Evolutionary conservation across 1,284 basidiomycete species (phyloP), one percentile per base, ranked within the genome.

Genomic region (Ustilago lituana): DNA sequence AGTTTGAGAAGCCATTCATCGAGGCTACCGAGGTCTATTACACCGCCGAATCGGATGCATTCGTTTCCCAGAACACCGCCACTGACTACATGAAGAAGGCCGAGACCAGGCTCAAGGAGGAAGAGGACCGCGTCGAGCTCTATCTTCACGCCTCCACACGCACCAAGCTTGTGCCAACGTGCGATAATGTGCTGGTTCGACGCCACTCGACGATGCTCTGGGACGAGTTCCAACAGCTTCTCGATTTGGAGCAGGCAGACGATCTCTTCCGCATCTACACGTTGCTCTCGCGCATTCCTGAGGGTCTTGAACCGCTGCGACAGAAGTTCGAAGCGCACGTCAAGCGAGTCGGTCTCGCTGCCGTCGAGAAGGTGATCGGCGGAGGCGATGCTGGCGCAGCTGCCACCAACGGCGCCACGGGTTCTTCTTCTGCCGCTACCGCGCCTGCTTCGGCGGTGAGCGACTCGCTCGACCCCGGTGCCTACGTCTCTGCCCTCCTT

Each of bases 81-180:
- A 91, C 93, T 22, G 96, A 98, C 83, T 99, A 98, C 84, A 87
- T 99, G 83, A 94, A 91, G 86, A 95, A 94, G 84, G 96, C 93
- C 2, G 94, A 98, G 80, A 89, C 90, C 74, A 88, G 96, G 26
- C 85, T 98, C 57, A 87, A 89, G 60, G 95, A 99, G 83, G 96
- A 99, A 82, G 93, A 95, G 82, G 92, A 95, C 74, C 89, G 96
- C 33, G 93, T 98, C 33, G 94, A 96, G 82, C 87, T 94, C 52
- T 98, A 97, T 83, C 86, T 98, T 65, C 92, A 98, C 83, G 90
- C 89, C 33, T 75, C 65, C 17, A 81, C 80, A 2, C 49, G 76
- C 14, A 47, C 55, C 15, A 72, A 76, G 64, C 88, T 98, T 56
- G 89, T 98, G 79, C 87, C 86, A 78, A 92, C 90, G 83, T 97